Conservation (phyloP, 2,329 filamentous ascomycete genomes). For the Zalaria obscura region DNA sequence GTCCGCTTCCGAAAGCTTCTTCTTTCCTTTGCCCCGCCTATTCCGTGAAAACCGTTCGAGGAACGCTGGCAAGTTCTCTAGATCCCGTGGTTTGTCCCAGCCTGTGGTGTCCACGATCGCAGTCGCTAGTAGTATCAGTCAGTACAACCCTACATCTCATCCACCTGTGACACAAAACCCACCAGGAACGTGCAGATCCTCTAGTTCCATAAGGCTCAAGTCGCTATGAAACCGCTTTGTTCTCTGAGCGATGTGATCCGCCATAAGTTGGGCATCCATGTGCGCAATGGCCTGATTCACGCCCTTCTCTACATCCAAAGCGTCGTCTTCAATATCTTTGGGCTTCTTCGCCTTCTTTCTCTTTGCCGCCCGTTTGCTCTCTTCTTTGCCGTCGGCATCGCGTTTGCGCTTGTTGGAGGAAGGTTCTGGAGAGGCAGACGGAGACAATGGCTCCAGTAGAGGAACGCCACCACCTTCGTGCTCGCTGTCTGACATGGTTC, state of each 20-base stretch:
- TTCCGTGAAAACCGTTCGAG: constrained; percentile 39
- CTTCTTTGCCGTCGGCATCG: constrained; percentile 14
- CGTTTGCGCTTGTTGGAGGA: constrained; percentile 27
- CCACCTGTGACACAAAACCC: constrained; percentile 13
- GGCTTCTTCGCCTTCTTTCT: constrained; percentile 49
- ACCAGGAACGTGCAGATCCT: constrained; percentile 71
- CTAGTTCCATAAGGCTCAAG: constrained; percentile 68
- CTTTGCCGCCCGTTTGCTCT: constrained; percentile 26
- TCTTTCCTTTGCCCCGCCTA: constrained; percentile 8
- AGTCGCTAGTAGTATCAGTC: neutral
- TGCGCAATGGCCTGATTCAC: constrained; percentile 68
- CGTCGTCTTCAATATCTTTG: constrained; percentile 45
- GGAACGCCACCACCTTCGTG: constrained; percentile 26
- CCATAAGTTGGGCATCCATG: constrained; percentile 71
- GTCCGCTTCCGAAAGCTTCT: constrained; percentile 48
- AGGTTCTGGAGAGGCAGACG: constrained; percentile 11
- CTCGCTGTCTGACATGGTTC: constrained; percentile 31
- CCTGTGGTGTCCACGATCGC: constrained; percentile 63
- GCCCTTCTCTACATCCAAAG: constrained; percentile 32
- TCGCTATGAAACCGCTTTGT: constrained; percentile 66
- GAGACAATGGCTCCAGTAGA: constrained; percentile 27
- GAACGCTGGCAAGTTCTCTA: constrained; percentile 65
- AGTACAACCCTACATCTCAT: too few relatives aligned
- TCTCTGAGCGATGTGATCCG: constrained; percentile 73
- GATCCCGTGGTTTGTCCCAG: constrained; percentile 51